Evolutionary conservation across 257 asterid genomes (phyloP).

Genomic region (Forsythia viridissima): DNA sequence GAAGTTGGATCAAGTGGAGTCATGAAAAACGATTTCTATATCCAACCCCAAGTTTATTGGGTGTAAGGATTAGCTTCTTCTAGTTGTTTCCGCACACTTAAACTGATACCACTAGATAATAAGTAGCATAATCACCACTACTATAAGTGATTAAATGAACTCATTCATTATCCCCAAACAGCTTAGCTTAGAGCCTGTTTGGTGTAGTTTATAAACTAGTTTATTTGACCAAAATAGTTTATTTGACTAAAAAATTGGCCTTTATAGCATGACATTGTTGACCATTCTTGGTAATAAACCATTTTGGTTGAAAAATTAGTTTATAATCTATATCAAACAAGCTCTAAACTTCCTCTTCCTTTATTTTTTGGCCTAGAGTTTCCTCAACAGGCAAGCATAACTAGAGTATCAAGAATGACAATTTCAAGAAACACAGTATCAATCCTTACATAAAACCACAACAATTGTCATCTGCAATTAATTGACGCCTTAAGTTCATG

Average conservation of each 20-base stretch:
- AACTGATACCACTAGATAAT: neutral
- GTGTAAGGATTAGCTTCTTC: too few relatives aligned
- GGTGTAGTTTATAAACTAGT: too few relatives aligned
- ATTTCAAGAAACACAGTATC: neutral
- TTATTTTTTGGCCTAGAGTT: neutral
- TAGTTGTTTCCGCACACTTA: neutral
- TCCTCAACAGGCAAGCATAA: slow-evolving; percentile 7
- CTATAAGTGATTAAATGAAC: neutral
- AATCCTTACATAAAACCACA: neutral
- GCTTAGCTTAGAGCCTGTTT: neutral
- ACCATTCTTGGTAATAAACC: too few relatives aligned
- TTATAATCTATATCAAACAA: too few relatives aligned
- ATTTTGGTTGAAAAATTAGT: too few relatives aligned
- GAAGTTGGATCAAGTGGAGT: neutral
- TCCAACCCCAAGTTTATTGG: neutral
- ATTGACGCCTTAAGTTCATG: neutral
- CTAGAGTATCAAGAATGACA: neutral
- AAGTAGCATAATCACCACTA: too few relatives aligned
- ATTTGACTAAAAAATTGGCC: too few relatives aligned
- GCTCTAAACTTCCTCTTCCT: neutral
- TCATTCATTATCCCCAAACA: neutral
- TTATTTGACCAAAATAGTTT: too few relatives aligned
- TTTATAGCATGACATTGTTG: too few relatives aligned
- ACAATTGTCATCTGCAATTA: neutral
- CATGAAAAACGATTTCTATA: neutral